These are phyloP conservation scores for Pascua sp. DNA, from an alignment of 1,284 basidiomycete species.

Conservation along the genomic window DNA sequence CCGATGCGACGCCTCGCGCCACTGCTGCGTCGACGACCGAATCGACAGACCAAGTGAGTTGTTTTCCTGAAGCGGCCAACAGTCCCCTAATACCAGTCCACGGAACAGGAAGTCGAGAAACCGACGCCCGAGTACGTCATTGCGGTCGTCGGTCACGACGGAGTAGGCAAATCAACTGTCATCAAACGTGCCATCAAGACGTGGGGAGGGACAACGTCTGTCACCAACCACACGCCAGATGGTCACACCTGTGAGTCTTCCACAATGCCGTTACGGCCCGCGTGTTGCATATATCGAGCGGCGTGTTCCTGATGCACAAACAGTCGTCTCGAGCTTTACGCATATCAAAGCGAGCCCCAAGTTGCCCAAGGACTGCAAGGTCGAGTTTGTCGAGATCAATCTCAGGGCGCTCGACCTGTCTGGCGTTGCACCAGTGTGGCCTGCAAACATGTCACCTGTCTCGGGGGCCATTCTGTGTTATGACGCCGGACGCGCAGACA, in stretches of 20 bases:
- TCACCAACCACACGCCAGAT: slow-evolving; percentile 15
- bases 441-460: slow-evolving; percentile 25
- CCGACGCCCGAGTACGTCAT: slow-evolving; percentile 33
- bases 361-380: slow-evolving; percentile 28
- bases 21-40: neutral
- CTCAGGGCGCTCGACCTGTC: slow-evolving; percentile 25
- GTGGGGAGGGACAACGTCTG: slow-evolving; percentile 35
- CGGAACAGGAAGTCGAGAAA: neutral
- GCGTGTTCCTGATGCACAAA: neutral
- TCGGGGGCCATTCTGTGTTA: slow-evolving; percentile 47
- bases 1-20: neutral
- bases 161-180: slow-evolving; percentile 44
- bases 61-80: neutral
- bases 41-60: neutral
- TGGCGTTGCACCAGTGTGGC: slow-evolving; percentile 24
- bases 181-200: slow-evolving; percentile 39
- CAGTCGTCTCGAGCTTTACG: slow-evolving; percentile 37
- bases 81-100: neutral
- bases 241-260: slow-evolving; percentile 22
- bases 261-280: too few species aligned
- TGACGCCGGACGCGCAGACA: slow-evolving; percentile 35
- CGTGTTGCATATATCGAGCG: too few species aligned
- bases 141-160: slow-evolving; percentile 41
- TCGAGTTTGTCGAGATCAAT: slow-evolving; percentile 45
- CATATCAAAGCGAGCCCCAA: slow-evolving; percentile 38